phyloP scores from a whole-genome alignment of 768 basidiomycete species.

The Hypholoma sublateritium region DNA sequence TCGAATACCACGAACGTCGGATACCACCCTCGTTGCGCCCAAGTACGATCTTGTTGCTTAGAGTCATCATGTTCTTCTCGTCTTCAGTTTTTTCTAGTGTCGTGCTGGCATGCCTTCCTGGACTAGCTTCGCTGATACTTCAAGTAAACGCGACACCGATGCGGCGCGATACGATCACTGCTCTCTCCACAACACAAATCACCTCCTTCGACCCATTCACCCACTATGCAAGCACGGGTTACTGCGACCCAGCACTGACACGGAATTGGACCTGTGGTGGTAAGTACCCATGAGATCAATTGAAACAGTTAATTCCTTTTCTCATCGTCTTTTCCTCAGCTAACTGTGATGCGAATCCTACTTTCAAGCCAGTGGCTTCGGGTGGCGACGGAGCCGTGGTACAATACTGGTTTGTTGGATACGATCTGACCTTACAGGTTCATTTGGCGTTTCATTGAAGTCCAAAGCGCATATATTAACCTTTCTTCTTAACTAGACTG shows the following conservation, averaged over 20 bases:
- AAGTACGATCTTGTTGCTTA: no score
- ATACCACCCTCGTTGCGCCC: no score
- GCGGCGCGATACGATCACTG: conserved; percentile 26
- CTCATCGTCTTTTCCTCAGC: conserved; percentile 22
- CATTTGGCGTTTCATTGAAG: background rate
- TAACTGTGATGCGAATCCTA: conserved; percentile 45
- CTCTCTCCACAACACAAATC: conserved; percentile 41
- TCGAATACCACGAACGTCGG: no score
- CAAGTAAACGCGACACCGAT: conserved; percentile 4
- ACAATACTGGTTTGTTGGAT: conserved; percentile 50
- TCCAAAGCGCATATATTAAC: background rate
- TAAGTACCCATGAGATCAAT: conserved; percentile 5
- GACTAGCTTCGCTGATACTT: background rate
- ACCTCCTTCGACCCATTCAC: conserved; percentile 46
- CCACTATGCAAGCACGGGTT: conserved; percentile 49
- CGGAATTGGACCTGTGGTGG: conserved; percentile 55
- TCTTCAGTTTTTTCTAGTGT: background rate
- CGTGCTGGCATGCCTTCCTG: conserved; percentile 5
- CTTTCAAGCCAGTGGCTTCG: conserved; percentile 46
- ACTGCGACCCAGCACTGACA: conserved; percentile 43
- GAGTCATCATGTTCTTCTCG: background rate
- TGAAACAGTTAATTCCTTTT: background rate
- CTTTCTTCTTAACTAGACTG: conserved; percentile 18
- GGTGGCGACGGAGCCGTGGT: conserved; percentile 44
- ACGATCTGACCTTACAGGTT: conserved; percentile 34